Evolutionary conservation across 495 filamentous ascomycete genomes (phyloP).

Genomic region (Xylaria scruposa): DNA sequence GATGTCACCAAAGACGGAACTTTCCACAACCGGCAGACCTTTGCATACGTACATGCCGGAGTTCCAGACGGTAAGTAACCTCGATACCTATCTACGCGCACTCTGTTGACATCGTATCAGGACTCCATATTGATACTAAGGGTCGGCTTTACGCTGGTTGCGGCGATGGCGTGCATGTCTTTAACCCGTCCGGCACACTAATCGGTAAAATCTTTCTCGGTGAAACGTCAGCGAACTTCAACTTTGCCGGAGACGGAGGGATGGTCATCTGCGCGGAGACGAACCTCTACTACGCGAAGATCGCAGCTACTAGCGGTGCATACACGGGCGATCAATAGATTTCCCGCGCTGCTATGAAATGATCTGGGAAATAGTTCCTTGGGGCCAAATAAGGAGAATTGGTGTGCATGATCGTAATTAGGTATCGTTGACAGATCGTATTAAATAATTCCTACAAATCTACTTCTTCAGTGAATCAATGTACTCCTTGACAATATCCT

Average conservation of each 20-base stretch:
- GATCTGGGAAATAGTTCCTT: too few species aligned
- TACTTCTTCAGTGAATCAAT: conserved; percentile 45
- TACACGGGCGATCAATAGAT: conserved; percentile 17
- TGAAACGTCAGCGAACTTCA: conserved; percentile 58
- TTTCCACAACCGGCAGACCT: conserved; percentile 55
- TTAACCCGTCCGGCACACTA: conserved; percentile 61
- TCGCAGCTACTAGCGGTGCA: conserved; percentile 51
- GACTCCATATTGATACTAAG: conserved; percentile 63
- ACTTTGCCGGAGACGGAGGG: conserved; percentile 61
- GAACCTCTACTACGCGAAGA: conserved; percentile 55
- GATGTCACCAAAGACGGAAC: conserved; percentile 50
- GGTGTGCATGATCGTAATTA: too few species aligned
- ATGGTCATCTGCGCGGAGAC: conserved; percentile 59
- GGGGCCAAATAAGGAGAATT: neutral
- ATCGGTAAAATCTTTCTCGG: conserved; percentile 64
- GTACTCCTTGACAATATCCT: conserved; percentile 61
- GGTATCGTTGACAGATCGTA: too few species aligned
- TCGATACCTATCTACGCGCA: neutral
- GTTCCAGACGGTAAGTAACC: conserved; percentile 58
- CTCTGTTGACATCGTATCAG: conserved; percentile 10
- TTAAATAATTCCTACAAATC: neutral
- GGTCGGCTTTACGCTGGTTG: conserved; percentile 68
- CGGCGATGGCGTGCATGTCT: conserved; percentile 69
- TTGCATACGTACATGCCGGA: conserved; percentile 62
- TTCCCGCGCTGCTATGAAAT: too few species aligned